phyloP scores from a whole-genome alignment of 225 moss, liverwort and hornwort species.

The Bryoerythrophyllum caledonicum region DNA sequence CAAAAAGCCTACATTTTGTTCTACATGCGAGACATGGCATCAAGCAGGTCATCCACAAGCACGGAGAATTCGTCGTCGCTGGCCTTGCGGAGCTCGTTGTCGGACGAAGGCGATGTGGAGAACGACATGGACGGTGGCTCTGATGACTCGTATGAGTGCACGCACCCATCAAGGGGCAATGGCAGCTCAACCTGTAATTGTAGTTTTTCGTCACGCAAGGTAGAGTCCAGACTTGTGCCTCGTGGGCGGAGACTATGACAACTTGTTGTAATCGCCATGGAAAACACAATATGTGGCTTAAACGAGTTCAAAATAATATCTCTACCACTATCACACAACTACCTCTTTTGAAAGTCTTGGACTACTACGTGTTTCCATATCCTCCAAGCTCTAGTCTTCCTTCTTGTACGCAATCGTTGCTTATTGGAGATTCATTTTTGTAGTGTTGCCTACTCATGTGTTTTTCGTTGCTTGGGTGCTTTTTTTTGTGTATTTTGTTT shows the following conservation, averaged over 20 bases:
- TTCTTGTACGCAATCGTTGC: neutral
- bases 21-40: slow-evolving; percentile 51
- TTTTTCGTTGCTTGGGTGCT: neutral
- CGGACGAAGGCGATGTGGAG: slow-evolving; percentile 12
- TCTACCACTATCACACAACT: neutral
- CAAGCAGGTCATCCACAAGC: slow-evolving; percentile 4
- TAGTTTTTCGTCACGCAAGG: neutral
- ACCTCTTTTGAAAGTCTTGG: neutral
- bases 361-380: neutral
- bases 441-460: neutral
- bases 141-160: neutral
- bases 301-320: neutral
- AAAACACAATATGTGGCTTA: neutral
- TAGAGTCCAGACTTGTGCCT: neutral
- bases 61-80: neutral
- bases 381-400: neutral
- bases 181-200: slow-evolving; percentile 3
- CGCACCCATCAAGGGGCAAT: neutral
- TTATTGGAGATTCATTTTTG: neutral
- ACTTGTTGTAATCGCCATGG: neutral
- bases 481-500: neutral
- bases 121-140: slow-evolving; percentile 19
- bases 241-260: neutral
- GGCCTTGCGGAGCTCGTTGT: slow-evolving; percentile 17
- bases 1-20: slow-evolving; percentile 87